Percentiles rank a stretch among this genome's conserved stretches.
phyloP scores from a whole-genome alignment of 768 basidiomycete species.

The Boletus insuetus region DNA sequence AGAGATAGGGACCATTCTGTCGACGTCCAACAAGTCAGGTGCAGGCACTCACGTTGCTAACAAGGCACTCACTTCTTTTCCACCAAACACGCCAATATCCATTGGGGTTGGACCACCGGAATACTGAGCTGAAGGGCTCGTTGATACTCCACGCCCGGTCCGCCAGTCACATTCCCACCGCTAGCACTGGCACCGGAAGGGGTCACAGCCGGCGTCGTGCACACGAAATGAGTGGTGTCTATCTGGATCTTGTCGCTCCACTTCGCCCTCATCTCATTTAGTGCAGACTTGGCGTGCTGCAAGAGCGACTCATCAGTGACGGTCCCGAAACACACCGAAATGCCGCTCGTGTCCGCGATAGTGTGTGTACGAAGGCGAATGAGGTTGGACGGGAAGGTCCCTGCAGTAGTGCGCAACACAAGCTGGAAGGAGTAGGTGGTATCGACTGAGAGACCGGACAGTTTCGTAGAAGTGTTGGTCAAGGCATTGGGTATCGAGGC shows the following conservation, averaged over 20 bases:
- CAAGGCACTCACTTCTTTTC: slow-evolving; percentile 68
- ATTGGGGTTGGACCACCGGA: slow-evolving; percentile 92
- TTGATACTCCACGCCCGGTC: slow-evolving; percentile 88
- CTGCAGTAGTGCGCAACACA: slow-evolving; percentile 88
- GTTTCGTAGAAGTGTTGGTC: slow-evolving; percentile 84
- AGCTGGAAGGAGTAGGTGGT: slow-evolving; percentile 95
- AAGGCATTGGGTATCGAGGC: slow-evolving; percentile 80
- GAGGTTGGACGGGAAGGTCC: slow-evolving; percentile 83
- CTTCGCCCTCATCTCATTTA: slow-evolving; percentile 83
- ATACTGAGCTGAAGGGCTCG: slow-evolving; percentile 92
- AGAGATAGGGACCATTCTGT: slow-evolving; percentile 84
- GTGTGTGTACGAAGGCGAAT: slow-evolving; percentile 87
- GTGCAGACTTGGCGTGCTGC: slow-evolving; percentile 76
- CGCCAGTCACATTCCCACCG: slow-evolving; percentile 49
- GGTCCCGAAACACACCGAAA: slow-evolving; percentile 92
- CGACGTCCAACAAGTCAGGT: slow-evolving; percentile 1
- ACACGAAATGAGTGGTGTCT: slow-evolving; percentile 98
- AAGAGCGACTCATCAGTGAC: slow-evolving; percentile 74
- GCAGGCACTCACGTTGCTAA: background rate
- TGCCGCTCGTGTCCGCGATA: slow-evolving; percentile 92
- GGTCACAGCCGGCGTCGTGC: slow-evolving; percentile 80
- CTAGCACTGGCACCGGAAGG: slow-evolving; percentile 54
- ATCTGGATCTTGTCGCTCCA: slow-evolving; percentile 95
- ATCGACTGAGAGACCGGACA: slow-evolving; percentile 77
- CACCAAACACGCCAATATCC: slow-evolving; percentile 86